Evolutionary conservation across 2,329 filamentous ascomycete genomes (phyloP), one percentile per base, ranked within the genome.

Genomic region (Fusarium virguliforme): DNA sequence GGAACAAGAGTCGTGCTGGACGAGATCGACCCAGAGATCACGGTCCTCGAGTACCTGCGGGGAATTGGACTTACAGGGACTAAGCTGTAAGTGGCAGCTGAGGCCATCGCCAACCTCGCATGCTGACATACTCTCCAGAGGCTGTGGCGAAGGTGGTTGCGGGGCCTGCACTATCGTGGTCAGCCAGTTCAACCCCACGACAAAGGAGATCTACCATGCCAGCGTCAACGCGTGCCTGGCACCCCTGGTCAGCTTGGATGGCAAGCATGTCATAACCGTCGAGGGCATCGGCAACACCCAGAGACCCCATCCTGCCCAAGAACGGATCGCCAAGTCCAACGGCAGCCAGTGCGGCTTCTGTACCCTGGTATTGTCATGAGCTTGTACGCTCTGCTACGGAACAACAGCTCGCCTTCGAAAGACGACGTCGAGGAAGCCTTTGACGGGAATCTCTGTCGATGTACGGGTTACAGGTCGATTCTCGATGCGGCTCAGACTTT

Each of bases 351-450:
- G 88, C 65, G 88, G 95, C 1, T 99, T 99, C 82, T 99, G 96
- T 78, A 98, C 96, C 0, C 96, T 5, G 96, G 96, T 3, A 98
- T 99, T 76, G 95, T 98, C 69, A 98, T 98, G 93, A 98, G 95
- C 79, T 82, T 98, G 62, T 99, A 99, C 81, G 96, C 96, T 6
- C 86, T 98, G 48, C 85, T 99, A 34, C 89, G 96, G 65, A 98
- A 98, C 77, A 92, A 95, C 72, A 86, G 90, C 4, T 86, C 87
- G 22, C 95, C 95, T 0, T 91, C 90, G 3, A 90, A 95, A 76
- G 89, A 94, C 73, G 93, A 97, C 32, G 88, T 98, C 35, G 96
- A 99, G 81, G 96, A 98, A 82, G 95, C 95, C 0, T 98, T 98
- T 76, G 96, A 99, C 80, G 96, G 96, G 0, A 99, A 99, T 73